Percentiles rank a stretch among this genome's conserved stretches.
phyloP scores from a whole-genome alignment of 176 grass and related monocot genomes.

The Paspalum notatum region DNA sequence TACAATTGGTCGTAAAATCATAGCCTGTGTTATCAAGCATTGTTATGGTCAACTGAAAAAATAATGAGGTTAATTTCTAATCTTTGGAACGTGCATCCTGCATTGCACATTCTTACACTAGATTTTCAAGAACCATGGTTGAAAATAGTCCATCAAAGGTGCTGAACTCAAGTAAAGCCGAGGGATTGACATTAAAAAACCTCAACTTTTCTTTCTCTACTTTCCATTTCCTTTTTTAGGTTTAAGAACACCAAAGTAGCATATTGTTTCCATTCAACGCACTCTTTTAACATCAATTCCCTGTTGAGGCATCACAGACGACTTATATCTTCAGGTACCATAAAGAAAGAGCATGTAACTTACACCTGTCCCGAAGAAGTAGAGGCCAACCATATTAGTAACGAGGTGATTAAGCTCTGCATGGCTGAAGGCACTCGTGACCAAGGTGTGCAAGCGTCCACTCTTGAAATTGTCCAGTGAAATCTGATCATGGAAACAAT shows the following conservation, averaged over 20 bases:
- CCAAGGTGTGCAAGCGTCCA: conserved; percentile 78
- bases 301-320: neutral
- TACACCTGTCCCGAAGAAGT: conserved; percentile 86
- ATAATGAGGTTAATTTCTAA: neutral
- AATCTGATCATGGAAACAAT: conserved; percentile 59
- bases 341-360: conserved; percentile 18
- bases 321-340: neutral
- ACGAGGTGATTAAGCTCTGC: conserved; percentile 54
- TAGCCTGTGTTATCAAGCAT: conserved; percentile 1
- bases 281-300: neutral
- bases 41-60: neutral
- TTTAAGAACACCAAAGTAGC: neutral
- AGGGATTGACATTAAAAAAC: neutral
- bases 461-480: conserved; percentile 86
- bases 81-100: neutral
- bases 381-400: conserved; percentile 80
- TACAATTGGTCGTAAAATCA: neutral
- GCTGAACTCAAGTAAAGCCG: conserved; percentile 12
- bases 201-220: neutral
- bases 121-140: neutral
- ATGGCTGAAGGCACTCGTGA: conserved; percentile 90
- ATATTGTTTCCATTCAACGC: neutral
- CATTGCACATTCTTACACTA: neutral
- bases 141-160: neutral
- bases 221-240: neutral